Evolutionary conservation across 1,284 basidiomycete species (phyloP).

Genomic region (Marasmius sp.): DNA sequence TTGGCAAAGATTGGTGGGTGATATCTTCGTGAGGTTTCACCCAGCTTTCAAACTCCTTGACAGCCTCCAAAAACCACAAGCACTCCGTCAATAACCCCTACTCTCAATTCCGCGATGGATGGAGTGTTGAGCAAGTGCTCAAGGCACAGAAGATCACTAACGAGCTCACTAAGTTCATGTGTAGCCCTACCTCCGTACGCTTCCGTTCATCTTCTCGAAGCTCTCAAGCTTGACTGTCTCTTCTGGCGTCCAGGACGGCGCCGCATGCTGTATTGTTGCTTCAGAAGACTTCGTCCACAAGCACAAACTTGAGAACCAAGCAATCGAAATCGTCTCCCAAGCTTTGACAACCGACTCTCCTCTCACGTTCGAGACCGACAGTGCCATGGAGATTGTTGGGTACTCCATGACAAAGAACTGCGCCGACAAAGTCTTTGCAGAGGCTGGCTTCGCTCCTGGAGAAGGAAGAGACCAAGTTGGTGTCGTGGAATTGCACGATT

Average conservation of each 20-base stretch:
- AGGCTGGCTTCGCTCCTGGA: constrained; percentile 67
- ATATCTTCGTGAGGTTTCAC: background rate
- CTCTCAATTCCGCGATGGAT: constrained; percentile 80
- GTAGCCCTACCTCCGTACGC: constrained; percentile 76
- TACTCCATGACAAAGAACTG: constrained; percentile 73
- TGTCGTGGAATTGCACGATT: constrained; percentile 85
- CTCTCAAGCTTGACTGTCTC: constrained; percentile 2
- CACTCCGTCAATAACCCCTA: constrained; percentile 86
- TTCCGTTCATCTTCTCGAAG: background rate
- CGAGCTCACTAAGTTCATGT: constrained; percentile 84
- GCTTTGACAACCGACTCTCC: constrained; percentile 66
- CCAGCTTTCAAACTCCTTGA: background rate
- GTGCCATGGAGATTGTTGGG: constrained; percentile 75
- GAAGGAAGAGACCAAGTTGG: constrained; percentile 76
- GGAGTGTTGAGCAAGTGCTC: constrained; percentile 71
- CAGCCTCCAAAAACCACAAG: constrained; percentile 82
- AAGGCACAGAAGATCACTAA: constrained; percentile 67
- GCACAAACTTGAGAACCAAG: constrained; percentile 81
- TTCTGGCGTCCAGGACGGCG: constrained; percentile 56
- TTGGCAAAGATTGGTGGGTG: constrained; percentile 74
- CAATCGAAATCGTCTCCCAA: constrained; percentile 76
- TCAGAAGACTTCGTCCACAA: constrained; percentile 81
- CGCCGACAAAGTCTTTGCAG: constrained; percentile 70
- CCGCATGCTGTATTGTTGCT: constrained; percentile 74
- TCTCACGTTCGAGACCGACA: constrained; percentile 60